Conservation (phyloP, 2,329 filamentous ascomycete genomes). For the Hypoxylon sp. region DNA sequence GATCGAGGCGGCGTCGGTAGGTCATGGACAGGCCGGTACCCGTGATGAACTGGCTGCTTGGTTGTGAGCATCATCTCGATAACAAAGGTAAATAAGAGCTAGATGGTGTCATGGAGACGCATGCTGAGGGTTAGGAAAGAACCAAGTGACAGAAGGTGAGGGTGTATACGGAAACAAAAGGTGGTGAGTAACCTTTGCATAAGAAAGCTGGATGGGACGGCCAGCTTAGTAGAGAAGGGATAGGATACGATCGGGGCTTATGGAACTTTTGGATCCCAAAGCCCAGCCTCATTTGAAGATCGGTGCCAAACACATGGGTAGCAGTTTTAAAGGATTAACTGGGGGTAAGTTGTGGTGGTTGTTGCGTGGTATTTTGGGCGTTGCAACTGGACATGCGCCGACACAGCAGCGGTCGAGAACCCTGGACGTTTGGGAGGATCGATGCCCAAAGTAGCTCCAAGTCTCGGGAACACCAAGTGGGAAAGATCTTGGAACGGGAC, state of each 20-base stretch:
- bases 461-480: constrained; percentile 49
- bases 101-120: constrained; percentile 44
- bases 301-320: constrained; percentile 53
- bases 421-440: constrained; percentile 44
- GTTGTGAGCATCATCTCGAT: constrained; percentile 70
- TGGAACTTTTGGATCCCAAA: constrained; percentile 54
- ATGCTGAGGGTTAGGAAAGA: constrained; percentile 41
- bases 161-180: constrained; percentile 43
- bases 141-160: constrained; percentile 36
- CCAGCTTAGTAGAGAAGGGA: constrained; percentile 54
- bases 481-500: constrained; percentile 51
- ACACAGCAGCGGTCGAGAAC: constrained; percentile 50
- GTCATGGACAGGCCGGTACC: constrained; percentile 73
- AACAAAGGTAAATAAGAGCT: constrained; percentile 45
- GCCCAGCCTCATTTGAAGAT: constrained; percentile 56
- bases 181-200: constrained; percentile 57
- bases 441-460: constrained; percentile 44
- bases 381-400: constrained; percentile 51
- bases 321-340: constrained; percentile 51
- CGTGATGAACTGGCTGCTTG: constrained; percentile 70
- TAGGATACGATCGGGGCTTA: constrained; percentile 54
- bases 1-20: constrained; percentile 70
- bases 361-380: constrained; percentile 49
- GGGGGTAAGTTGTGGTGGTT: constrained; percentile 43
- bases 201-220: constrained; percentile 56